A percentile compares a stretch with the other conserved stretches of the same genome.
Evolutionary conservation across 495 filamentous ascomycete species (phyloP).

Genomic region (Gamarada debralockiae): DNA sequence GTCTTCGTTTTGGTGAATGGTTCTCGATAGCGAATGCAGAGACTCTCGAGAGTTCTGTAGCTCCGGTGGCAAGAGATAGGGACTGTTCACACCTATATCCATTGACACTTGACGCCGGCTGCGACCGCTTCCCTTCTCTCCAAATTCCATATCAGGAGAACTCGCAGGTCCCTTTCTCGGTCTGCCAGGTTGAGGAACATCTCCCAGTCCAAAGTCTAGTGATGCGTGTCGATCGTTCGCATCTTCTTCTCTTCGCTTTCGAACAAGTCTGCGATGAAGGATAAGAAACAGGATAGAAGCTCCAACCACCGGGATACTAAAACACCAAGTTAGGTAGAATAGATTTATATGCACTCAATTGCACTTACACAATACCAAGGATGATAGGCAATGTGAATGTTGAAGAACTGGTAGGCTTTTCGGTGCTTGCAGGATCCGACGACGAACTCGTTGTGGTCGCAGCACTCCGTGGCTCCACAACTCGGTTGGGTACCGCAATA

Average conservation of each 20-base stretch:
- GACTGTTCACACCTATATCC: slow-evolving; percentile 75
- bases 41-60: slow-evolving; percentile 79
- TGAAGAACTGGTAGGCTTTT: slow-evolving; percentile 51
- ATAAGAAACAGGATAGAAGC: slow-evolving; percentile 66
- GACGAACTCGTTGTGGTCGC: slow-evolving; percentile 5
- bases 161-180: slow-evolving; percentile 21
- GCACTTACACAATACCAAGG: slow-evolving; percentile 76
- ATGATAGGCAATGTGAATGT: slow-evolving; percentile 70
- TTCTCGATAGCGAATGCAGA: slow-evolving; percentile 75
- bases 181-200: slow-evolving; percentile 28
- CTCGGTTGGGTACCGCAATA: slow-evolving; percentile 16
- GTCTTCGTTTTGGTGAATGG: slow-evolving; percentile 66
- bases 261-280: slow-evolving; percentile 72
- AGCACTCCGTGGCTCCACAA: slow-evolving; percentile 11
- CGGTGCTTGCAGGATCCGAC: slow-evolving; percentile 30
- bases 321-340: slow-evolving; percentile 31
- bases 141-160: slow-evolving; percentile 34
- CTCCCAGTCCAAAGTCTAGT: slow-evolving; percentile 85
- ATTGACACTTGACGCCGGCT: slow-evolving; percentile 69
- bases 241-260: slow-evolving; percentile 75
- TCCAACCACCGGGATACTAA: slow-evolving; percentile 70
- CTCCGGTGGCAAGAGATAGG: slow-evolving; percentile 85
- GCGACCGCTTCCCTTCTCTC: slow-evolving; percentile 50
- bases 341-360: not conserved
- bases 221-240: slow-evolving; percentile 84